Base-by-base conservation (phyloP, 108 stramenopile species). In the Seminavis robusta region DNA sequence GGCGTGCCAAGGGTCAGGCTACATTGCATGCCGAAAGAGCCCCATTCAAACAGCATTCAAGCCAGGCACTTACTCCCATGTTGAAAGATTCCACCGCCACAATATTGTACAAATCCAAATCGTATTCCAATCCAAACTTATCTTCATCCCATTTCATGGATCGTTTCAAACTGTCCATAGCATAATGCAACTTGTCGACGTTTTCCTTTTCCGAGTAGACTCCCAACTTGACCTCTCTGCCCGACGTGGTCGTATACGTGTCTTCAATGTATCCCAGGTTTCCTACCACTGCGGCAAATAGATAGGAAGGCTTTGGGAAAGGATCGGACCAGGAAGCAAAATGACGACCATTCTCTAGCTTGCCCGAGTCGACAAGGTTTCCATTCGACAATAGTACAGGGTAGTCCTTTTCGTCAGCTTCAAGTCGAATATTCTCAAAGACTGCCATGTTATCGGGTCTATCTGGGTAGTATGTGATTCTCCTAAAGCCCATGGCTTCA, bases 61-160 rank as follows among this genome's bases (percentile, higher is more conserved):
- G n/a, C n/a, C n/a, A n/a, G n/a, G n/a, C n/a, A n/a, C n/a, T 11
- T 30, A 53, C 17, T 58, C 83, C 83, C 92, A 80, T 80, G 67
- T 94, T 94, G 65, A 97, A 97, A 52, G 87, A 86, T 52, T 77
- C 63, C 27, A 90, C 90, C 23, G 94, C 94, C 1, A 98, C 97
- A 57, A 98, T 77, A 68, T 97, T 96, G 78, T 92, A 98, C 8
- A 91, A 51, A 67, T 94, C 95, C 33, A 97, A 64, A 73, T 98
- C 97, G 59, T 96, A 98, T 65, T 97, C 96, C 25, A 96, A 73
- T 6, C 92, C 95, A 67, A 79, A 97, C n/a, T 59, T 79, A 9
- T 90, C 86, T 67, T 98, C 96, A 62, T 98, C 97, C 97, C 97
- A 98, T 61, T 86, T 82, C 94, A 98, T 97, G 47, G 73, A 56